Evolutionary conservation across 352 stramenopile genomes (phyloP).

Genomic region (Phytopythium delawarense): DNA sequence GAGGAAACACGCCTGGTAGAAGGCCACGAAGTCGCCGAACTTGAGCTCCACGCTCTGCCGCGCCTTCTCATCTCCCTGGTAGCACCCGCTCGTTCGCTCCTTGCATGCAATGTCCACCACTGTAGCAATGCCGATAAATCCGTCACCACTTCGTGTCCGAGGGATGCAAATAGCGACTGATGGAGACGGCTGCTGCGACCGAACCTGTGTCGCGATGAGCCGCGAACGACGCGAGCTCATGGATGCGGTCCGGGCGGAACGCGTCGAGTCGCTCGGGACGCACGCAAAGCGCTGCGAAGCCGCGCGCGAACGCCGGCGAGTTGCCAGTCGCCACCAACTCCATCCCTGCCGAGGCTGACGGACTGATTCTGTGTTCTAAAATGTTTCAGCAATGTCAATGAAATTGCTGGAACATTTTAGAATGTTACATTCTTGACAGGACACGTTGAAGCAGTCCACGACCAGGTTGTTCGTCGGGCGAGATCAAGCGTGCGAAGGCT

Average conservation of each 20-base stretch:
- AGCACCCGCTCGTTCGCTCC: slow-evolving; percentile 31
- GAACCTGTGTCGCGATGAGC: slow-evolving; percentile 32
- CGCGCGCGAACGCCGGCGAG: slow-evolving; percentile 18
- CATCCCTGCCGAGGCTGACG: too few species aligned
- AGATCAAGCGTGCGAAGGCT: too few species aligned
- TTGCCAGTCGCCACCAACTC: neutral
- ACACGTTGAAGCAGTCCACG: too few species aligned
- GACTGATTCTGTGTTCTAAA: too few species aligned
- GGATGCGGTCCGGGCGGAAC: slow-evolving; percentile 23
- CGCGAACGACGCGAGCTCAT: slow-evolving; percentile 19
- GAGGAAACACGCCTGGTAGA: slow-evolving; percentile 45
- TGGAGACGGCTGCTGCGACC: neutral
- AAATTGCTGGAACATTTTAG: too few species aligned
- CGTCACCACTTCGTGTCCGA: neutral
- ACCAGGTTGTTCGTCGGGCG: too few species aligned
- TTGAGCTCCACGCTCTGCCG: slow-evolving; percentile 73
- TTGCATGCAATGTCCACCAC: slow-evolving; percentile 83
- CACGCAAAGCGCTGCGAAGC: slow-evolving; percentile 37
- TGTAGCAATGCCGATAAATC: slow-evolving; percentile 11
- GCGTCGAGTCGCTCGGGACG: slow-evolving; percentile 12
- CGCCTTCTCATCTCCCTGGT: slow-evolving; percentile 49
- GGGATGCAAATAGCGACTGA: neutral
- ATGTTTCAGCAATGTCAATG: too few species aligned
- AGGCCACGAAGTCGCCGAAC: slow-evolving; percentile 80
- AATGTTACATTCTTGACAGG: too few species aligned